Base-by-base conservation (phyloP, 805 yeast species). In the Isabelozyma rhagii region DNA sequence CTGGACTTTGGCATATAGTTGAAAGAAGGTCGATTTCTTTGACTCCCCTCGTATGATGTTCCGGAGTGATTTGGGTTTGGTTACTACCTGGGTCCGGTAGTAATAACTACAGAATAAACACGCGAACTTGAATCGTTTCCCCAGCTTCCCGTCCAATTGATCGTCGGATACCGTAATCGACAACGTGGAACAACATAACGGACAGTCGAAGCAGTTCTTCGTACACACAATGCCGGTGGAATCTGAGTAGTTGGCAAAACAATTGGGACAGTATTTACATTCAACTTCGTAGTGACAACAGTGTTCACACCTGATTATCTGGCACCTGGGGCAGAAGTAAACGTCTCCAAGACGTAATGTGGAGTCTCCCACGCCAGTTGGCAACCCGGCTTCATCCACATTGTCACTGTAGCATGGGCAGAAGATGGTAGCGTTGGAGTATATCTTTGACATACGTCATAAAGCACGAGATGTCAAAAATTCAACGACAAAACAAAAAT, bases 151-250 rank as follows among this genome's bases (percentile, higher is more conserved):
- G 34, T 51, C 43, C 11, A 47, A 21, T 9, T 43, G 40, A 42
- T 52, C 51, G 41, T 58, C 49, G 18, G 34, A 53, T 46, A 54
- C 59, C 44, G 39, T 53, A 5, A 72, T 65, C 2, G 60, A 34
- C 10, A 72, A 48, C 31, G 62, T 59, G 0, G 72, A 55, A 2
- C 53, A 45, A 51, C 78, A 74, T 5, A 51, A 43, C 1, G 78
- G 78, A 50, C 78, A 74, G 27, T 55, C 61, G 48, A 72, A 72
- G 53, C 78, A 74, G 52, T 68, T 74, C 46, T 66, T 68, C n/a
- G 61, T 51, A 51, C 78, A 74, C 40, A 54, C 51, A 5, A 47
- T 31, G 11, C 43, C 64, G 3, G 55, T 56, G 7, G 63, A 40
- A n/a, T 53, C 57, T 6, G 73, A 51, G 53, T 66, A 71, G 52